Percentiles rank a stretch among this genome's conserved stretches.
These are phyloP conservation scores for Nadsonia commutata DNA, from an alignment of 1,139 yeast genomes.

Conservation along the genomic window DNA sequence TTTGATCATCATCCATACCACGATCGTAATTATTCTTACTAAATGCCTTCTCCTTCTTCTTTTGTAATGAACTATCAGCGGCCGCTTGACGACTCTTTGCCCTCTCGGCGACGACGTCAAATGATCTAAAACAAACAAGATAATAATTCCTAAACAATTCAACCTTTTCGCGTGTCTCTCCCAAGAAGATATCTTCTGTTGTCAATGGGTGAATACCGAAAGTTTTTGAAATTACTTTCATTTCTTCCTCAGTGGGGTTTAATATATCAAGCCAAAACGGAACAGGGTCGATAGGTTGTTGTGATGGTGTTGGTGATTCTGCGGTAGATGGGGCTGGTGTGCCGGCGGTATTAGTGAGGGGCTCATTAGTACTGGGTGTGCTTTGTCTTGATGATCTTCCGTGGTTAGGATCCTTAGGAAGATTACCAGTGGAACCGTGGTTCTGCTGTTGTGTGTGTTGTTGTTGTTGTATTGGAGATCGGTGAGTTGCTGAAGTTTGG, in stretches of 20 bases:
- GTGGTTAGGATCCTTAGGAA: neutral
- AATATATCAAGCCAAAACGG: constrained; percentile 90
- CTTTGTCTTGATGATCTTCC: neutral
- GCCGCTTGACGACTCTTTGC: neutral
- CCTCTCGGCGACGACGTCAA: constrained; percentile 38
- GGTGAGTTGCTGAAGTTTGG: neutral
- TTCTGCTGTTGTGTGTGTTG: neutral
- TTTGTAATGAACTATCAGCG: neutral
- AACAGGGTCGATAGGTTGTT: constrained; percentile 11
- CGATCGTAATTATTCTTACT: neutral
- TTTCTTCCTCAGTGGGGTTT: constrained; percentile 91
- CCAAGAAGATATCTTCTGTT: constrained; percentile 86
- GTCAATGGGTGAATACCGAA: constrained; percentile 94
- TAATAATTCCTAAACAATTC: constrained; percentile 83
- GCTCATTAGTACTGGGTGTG: neutral
- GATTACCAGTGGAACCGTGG: neutral
- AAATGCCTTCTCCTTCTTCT: neutral
- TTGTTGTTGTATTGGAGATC: neutral
- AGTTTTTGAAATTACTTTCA: constrained; percentile 81
- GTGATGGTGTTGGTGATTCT: constrained; percentile 1
- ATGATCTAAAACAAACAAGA: constrained; percentile 84
- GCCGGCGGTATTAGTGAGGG: neutral
- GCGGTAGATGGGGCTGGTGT: too few relatives aligned
- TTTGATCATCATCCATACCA: neutral
- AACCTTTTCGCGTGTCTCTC: constrained; percentile 91